Percentiles rank a stretch among this genome's conserved stretches.
phyloP scores from a whole-genome alignment of 164 flowering plant species.

The Malania oleifera region DNA sequence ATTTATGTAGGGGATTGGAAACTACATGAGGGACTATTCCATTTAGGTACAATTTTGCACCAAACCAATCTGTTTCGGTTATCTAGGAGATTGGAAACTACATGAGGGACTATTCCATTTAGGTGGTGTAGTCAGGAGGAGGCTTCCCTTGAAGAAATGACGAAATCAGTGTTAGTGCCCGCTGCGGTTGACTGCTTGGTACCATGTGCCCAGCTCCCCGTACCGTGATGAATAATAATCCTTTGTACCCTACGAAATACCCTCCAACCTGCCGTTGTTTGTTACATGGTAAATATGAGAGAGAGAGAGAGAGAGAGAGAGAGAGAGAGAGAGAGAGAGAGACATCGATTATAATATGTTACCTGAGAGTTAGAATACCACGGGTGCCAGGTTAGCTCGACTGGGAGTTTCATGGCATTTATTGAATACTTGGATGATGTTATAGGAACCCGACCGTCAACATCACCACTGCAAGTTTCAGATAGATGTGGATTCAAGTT shows the following conservation, averaged over 20 bases:
- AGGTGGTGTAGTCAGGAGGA: too few species aligned
- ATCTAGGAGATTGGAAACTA: too few species aligned
- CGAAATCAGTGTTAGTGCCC: slow-evolving; percentile 28
- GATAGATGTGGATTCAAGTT: too few species aligned
- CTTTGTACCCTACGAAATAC: slow-evolving; percentile 28
- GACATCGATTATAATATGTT: neutral
- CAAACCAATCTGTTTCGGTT: too few species aligned
- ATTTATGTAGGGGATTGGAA: too few species aligned
- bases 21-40: too few species aligned
- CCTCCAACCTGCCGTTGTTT: slow-evolving; percentile 33
- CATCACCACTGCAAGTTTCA: slow-evolving; percentile 11
- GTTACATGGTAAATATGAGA: neutral
- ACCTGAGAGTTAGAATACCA: slow-evolving; percentile 32
- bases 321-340: too few species aligned
- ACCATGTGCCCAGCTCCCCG: slow-evolving; percentile 40
- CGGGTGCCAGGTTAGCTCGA: slow-evolving; percentile 18
- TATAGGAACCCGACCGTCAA: slow-evolving; percentile 5
- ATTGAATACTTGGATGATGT: slow-evolving; percentile 2
- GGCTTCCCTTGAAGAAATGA: slow-evolving; percentile 27
- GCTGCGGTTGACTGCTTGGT: slow-evolving; percentile 33
- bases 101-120: too few species aligned
- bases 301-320: too few species aligned
- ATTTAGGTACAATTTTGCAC: too few species aligned
- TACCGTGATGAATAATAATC: slow-evolving; percentile 24
- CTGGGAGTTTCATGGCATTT: too few species aligned